Conservation (phyloP, 2,329 filamentous ascomycete species). For the Colletotrichum shisoi region DNA sequence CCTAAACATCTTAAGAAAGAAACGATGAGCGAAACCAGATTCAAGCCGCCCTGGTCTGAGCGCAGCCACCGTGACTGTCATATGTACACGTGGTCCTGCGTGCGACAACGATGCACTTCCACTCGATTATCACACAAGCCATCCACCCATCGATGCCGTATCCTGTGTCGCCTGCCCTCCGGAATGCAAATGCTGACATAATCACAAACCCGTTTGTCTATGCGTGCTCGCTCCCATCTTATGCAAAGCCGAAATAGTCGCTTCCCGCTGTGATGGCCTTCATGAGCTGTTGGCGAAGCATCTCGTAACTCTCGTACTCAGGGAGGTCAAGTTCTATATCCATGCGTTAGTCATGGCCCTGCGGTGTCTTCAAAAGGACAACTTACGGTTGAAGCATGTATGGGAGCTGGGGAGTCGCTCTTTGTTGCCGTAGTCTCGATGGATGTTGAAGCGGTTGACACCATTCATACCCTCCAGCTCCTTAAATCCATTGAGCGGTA, state of each 20-base stretch:
- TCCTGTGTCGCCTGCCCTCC: slow-evolving; percentile 30
- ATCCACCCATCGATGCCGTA: slow-evolving; percentile 13
- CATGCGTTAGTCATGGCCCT: slow-evolving; percentile 7
- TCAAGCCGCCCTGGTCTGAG: not conserved
- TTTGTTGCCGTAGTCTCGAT: slow-evolving; percentile 96
- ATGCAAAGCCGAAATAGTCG: slow-evolving; percentile 98
- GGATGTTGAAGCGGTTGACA: slow-evolving; percentile 97
- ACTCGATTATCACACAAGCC: slow-evolving; percentile 25
- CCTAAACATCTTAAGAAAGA: slow-evolving; percentile 9
- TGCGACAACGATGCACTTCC: slow-evolving; percentile 20
- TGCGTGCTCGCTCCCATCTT: slow-evolving; percentile 47
- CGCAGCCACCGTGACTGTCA: slow-evolving; percentile 6
- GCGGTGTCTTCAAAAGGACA: slow-evolving; percentile 6
- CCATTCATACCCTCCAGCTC: slow-evolving; percentile 99
- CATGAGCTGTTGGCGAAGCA: slow-evolving; percentile 83
- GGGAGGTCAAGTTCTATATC: slow-evolving; percentile 89
- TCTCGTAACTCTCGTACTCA: slow-evolving; percentile 96
- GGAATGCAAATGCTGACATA: slow-evolving; percentile 37
- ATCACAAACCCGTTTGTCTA: slow-evolving; percentile 31
- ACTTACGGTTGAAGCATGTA: slow-evolving; percentile 99
- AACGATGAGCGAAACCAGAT: slow-evolving; percentile 4
- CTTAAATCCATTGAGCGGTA: slow-evolving; percentile 97
- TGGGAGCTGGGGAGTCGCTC: slow-evolving; percentile 94
- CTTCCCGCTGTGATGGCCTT: slow-evolving; percentile 98
- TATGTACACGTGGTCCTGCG: slow-evolving; percentile 32